Percentiles rank a stretch among this genome's conserved stretches.
phyloP scores from a whole-genome alignment of 345 rosid genomes.

The Erodium maritimum region DNA sequence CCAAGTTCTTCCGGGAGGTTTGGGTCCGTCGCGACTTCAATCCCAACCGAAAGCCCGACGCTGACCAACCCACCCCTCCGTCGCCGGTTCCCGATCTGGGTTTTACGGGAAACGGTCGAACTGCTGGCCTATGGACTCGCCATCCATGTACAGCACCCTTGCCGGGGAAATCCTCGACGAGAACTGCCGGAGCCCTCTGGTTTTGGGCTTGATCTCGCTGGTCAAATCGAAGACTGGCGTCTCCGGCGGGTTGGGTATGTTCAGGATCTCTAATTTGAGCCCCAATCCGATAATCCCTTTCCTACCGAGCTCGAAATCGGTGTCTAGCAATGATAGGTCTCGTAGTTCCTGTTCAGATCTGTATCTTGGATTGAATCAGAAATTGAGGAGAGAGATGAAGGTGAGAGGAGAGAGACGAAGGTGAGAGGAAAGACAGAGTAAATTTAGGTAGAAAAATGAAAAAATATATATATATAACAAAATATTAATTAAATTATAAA shows the following conservation, averaged over 20 bases:
- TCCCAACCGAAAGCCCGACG: slow-evolving; percentile 27
- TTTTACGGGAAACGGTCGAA: slow-evolving; percentile 10
- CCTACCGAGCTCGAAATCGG: slow-evolving; percentile 53
- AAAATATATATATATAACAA: too few species aligned
- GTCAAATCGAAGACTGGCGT: slow-evolving; percentile 33
- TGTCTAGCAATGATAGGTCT: too few species aligned
- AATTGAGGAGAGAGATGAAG: too few species aligned
- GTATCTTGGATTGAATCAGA: too few species aligned
- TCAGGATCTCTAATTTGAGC: slow-evolving; percentile 47
- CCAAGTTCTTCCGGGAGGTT: slow-evolving; percentile 42
- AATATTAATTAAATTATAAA: too few species aligned
- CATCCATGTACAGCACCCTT: slow-evolving; percentile 29
- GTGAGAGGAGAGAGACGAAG: too few species aligned
- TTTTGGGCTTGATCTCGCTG: slow-evolving; percentile 41
- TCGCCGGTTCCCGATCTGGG: too few species aligned
- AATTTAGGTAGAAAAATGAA: too few species aligned
- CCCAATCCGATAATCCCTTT: slow-evolving; percentile 54
- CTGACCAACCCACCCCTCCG: too few species aligned
- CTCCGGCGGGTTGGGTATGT: slow-evolving; percentile 14
- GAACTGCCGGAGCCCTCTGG: slow-evolving; percentile 26
- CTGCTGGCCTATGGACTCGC: slow-evolving; percentile 6
- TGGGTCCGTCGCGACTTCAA: slow-evolving; percentile 32
- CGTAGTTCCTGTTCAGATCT: too few species aligned
- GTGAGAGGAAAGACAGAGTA: too few species aligned
- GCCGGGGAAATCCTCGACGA: slow-evolving; percentile 38